Conservation (phyloP, 768 basidiomycete species). For the Suillus luteus region DNA sequence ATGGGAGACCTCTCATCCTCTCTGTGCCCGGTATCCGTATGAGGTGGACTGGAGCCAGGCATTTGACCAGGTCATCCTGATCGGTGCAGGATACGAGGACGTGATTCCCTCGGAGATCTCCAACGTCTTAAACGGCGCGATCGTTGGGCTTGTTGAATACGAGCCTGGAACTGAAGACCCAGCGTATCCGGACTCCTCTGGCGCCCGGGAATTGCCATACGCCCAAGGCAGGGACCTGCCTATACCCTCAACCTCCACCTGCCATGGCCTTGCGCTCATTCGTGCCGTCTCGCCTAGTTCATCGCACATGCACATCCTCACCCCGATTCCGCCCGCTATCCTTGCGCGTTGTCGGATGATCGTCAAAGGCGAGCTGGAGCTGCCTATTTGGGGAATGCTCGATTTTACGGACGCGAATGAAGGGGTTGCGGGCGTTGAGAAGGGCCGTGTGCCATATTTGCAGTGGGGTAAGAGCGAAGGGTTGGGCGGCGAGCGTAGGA, state of each 20-base stretch:
- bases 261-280: slow-evolving; percentile 78
- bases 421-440: slow-evolving; percentile 53
- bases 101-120: slow-evolving; percentile 69
- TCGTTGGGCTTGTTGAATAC: slow-evolving; percentile 73
- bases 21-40: slow-evolving; percentile 72
- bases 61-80: slow-evolving; percentile 65
- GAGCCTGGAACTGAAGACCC: slow-evolving; percentile 25
- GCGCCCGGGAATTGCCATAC: slow-evolving; percentile 50
- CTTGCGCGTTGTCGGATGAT: slow-evolving; percentile 51
- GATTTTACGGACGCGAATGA: slow-evolving; percentile 55
- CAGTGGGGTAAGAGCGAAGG: slow-evolving; percentile 75
- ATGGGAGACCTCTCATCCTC: slow-evolving; percentile 72
- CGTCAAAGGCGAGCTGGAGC: slow-evolving; percentile 86
- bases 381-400: slow-evolving; percentile 86
- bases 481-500: slow-evolving; percentile 68
- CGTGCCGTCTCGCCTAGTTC: slow-evolving; percentile 49
- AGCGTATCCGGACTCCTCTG: slow-evolving; percentile 3
- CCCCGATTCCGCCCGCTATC: slow-evolving; percentile 60
- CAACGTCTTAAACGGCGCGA: slow-evolving; percentile 73
- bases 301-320: slow-evolving; percentile 68
- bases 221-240: slow-evolving; percentile 56
- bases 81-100: slow-evolving; percentile 78
- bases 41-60: slow-evolving; percentile 60
- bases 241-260: slow-evolving; percentile 58
- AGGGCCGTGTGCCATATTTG: slow-evolving; percentile 70